Percentiles rank a stretch among this genome's conserved stretches.
phyloP scores from a whole-genome alignment of 345 rosid species.

The Bruguiera gymnorhiza region DNA sequence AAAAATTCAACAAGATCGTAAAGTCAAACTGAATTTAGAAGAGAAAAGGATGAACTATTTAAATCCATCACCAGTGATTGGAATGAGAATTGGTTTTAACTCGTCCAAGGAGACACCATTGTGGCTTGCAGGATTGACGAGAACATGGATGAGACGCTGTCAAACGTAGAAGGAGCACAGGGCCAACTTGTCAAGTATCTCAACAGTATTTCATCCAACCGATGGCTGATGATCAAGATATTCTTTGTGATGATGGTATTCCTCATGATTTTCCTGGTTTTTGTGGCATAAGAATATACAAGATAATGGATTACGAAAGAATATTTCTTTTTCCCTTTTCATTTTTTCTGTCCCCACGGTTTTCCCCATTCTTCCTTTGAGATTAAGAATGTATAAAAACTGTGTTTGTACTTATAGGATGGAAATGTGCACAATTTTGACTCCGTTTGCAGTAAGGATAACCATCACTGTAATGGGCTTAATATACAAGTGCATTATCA shows the following conservation, averaged over 20 bases:
- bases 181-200: conserved; percentile 64
- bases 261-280: conserved; percentile 75
- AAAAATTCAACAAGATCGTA: not conserved
- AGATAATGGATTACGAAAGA: conserved; percentile 13
- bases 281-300: conserved; percentile 52
- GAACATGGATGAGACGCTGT: conserved; percentile 67
- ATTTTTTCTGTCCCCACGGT: not conserved
- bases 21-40: not conserved
- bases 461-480: not conserved
- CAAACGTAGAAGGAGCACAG: conserved; percentile 79
- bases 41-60: not conserved
- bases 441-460: not conserved
- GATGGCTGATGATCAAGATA: conserved; percentile 82
- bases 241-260: conserved; percentile 68
- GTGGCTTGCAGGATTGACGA: conserved; percentile 60
- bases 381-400: conserved; percentile 11
- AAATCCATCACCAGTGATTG: not conserved
- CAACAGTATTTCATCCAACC: conserved; percentile 68
- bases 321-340: not conserved
- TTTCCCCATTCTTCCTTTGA: conserved; percentile 1
- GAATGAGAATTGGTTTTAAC: not conserved
- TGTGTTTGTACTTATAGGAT: conserved; percentile 9
- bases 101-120: not conserved
- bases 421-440: conserved; percentile 18
- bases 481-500: too few species aligned